Base-by-base conservation (phyloP, 2,329 filamentous ascomycete species). In the Rutstroemia sydowiana region DNA sequence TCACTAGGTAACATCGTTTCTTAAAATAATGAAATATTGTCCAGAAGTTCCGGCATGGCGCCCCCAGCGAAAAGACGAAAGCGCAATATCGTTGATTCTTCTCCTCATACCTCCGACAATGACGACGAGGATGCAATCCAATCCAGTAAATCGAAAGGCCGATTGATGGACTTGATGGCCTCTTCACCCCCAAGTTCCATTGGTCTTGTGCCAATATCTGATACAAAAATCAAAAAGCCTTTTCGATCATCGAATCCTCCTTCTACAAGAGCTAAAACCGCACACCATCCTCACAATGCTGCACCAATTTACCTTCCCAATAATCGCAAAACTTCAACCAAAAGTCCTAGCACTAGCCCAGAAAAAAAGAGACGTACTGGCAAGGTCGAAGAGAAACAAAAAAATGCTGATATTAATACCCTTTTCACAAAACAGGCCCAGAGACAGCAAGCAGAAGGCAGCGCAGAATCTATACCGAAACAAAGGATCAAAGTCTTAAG, bases 371-470 rank as follows among this genome's bases (percentile, higher is more conserved):
- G 62, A 53, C 57, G 58, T 40, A 67, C 61, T 69, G 63, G 61
- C n/a, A 75, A 72, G 54, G 42, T 65, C 5, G 72, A 73, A 6
- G 76, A 77, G 48, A 78, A 73, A 57, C 74, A 73, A 5, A 78
- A 75, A 55, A 76, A 75, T 6, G 78, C 73, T 3, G 76, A 84
- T 58, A 69, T 85, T 13, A 71, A 75, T 60, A 73, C 77, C 0
- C 71, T 84, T 16, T 85, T 85, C 58, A 81, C 79, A 16, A 81
- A 74, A 45, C 81, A 85, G 63, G 75, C 75, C 7, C 76, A 81
- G 56, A 73, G 71, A 36, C 65, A 67, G 48, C 55, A 65, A 45
- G 53, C 55, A 16, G 59, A 61, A 34, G 52, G 51, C 2, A 18
- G 9, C 21, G 56, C 28, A 45, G 49, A 53, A 34, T 41, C 42